Percentiles rank a stretch among this genome's conserved stretches.
These are phyloP conservation scores for Rhizopus microsporus DNA, from an alignment of 371 early-diverging fungal genomes.

Conservation along the genomic window DNA sequence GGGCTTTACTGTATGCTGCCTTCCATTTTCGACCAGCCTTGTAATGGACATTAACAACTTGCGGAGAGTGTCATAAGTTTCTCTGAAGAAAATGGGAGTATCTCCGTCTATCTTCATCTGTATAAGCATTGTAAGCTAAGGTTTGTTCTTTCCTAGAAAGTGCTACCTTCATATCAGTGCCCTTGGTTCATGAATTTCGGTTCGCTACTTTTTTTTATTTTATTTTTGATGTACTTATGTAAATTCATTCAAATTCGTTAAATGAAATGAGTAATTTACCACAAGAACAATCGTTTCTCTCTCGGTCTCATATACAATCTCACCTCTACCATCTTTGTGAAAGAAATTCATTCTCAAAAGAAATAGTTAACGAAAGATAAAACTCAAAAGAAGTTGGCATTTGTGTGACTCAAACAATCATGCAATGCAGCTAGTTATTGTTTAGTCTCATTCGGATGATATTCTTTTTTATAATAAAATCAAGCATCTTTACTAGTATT, in stretches of 20 bases:
- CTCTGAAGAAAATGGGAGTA: conserved; percentile 12
- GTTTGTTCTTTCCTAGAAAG: conserved; percentile 43
- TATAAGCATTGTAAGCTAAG: conserved; percentile 21
- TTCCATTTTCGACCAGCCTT: conserved; percentile 18
- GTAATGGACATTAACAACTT: conserved; percentile 12
- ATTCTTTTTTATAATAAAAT: too few relatives aligned
- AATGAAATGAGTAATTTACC: conserved; percentile 4
- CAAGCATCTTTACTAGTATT: too few relatives aligned
- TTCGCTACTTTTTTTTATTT: background rate
- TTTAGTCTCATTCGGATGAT: too few relatives aligned
- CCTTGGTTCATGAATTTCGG: conserved; percentile 4
- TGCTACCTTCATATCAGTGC: conserved; percentile 32
- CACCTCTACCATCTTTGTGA: conserved; percentile 16
- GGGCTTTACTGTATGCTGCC: conserved; percentile 4
- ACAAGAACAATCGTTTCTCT: background rate
- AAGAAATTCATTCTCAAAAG: conserved; percentile 18
- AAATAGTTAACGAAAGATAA: background rate
- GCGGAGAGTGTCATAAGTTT: conserved; percentile 17
- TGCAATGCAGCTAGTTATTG: too few relatives aligned
- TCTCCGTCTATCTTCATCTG: conserved; percentile 7
- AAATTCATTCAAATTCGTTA: conserved; percentile 14
- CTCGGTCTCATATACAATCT: conserved; percentile 11
- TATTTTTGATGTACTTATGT: conserved; percentile 12
- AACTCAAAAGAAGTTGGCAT: too few relatives aligned
- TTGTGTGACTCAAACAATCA: too few relatives aligned